A percentile compares a stretch with the other conserved stretches of the same genome.
These are phyloP conservation scores for Solanum sejunctum DNA, from an alignment of 257 asterid genomes.

Conservation along the genomic window DNA sequence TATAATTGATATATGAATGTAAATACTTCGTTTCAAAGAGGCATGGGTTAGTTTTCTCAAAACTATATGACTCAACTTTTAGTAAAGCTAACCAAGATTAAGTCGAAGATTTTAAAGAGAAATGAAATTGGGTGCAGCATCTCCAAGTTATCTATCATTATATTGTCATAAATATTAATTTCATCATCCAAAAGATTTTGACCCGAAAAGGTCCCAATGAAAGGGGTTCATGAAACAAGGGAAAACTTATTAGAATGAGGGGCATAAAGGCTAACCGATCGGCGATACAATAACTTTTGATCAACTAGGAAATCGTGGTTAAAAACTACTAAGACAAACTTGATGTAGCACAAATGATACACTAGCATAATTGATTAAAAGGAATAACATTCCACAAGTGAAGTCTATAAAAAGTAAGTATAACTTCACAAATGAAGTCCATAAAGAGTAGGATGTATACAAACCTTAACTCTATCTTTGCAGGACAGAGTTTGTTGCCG, in stretches of 20 bases:
- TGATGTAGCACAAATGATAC: not conserved
- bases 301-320: not conserved
- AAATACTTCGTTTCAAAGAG: no score
- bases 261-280: not conserved
- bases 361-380: not conserved
- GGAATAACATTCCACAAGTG: not conserved
- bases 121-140: no score
- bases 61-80: no score
- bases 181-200: not conserved
- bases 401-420: not conserved
- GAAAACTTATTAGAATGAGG: not conserved
- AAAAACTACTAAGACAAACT: not conserved
- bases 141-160: no score
- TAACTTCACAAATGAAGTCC: not conserved
- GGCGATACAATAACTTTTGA: not conserved
- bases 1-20: no score
- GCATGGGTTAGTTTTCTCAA: no score
- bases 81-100: no score
- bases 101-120: no score
- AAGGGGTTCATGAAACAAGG: not conserved
- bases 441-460: not conserved
- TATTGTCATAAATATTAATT: not conserved
- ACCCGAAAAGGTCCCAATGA: not conserved
- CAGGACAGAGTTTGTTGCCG: not conserved
- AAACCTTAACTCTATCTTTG: not conserved